These are phyloP conservation scores for Globisporangium cylindrosporum DNA, from an alignment of 352 stramenopile species.

Conservation along the genomic window DNA sequence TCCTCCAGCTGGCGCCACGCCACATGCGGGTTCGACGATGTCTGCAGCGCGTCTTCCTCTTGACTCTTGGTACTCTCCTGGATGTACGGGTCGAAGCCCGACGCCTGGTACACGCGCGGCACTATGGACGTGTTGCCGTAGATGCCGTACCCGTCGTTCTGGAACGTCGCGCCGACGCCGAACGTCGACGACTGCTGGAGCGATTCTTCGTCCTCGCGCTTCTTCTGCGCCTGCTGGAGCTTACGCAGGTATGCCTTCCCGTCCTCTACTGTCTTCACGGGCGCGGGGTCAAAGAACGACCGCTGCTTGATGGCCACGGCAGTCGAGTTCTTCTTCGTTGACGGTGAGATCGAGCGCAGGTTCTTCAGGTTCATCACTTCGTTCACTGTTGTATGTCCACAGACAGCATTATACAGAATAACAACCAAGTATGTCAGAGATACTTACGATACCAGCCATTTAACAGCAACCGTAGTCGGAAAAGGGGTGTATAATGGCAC, in stretches of 20 bases:
- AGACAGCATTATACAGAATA: constrained; percentile 3
- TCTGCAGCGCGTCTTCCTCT: constrained; percentile 72
- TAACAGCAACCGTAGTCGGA: neutral
- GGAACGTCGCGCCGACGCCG: constrained; percentile 43
- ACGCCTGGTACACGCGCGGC: constrained; percentile 80
- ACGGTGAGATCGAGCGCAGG: constrained; percentile 44
- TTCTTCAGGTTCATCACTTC: constrained; percentile 60
- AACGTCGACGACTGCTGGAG: constrained; percentile 49
- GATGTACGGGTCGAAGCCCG: constrained; percentile 72
- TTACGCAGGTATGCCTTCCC: constrained; percentile 69
- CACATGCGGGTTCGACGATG: constrained; percentile 65
- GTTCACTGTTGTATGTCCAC: constrained; percentile 42
- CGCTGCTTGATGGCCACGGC: constrained; percentile 21
- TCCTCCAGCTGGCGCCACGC: constrained; percentile 80
- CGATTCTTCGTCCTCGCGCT: constrained; percentile 41
- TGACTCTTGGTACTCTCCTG: constrained; percentile 58
- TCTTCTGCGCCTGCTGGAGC: constrained; percentile 50
- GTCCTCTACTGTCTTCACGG: constrained; percentile 68
- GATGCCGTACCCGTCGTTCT: constrained; percentile 61
- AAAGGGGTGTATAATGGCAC: neutral
- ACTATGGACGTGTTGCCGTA: constrained; percentile 68
- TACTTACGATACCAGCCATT: neutral
- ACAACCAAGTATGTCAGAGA: neutral
- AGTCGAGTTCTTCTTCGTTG: constrained; percentile 31
- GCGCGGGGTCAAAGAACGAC: constrained; percentile 74